These are phyloP conservation scores for Wickerhamiella occidentalis DNA, from an alignment of 805 yeast genomes.

Conservation along the genomic window DNA sequence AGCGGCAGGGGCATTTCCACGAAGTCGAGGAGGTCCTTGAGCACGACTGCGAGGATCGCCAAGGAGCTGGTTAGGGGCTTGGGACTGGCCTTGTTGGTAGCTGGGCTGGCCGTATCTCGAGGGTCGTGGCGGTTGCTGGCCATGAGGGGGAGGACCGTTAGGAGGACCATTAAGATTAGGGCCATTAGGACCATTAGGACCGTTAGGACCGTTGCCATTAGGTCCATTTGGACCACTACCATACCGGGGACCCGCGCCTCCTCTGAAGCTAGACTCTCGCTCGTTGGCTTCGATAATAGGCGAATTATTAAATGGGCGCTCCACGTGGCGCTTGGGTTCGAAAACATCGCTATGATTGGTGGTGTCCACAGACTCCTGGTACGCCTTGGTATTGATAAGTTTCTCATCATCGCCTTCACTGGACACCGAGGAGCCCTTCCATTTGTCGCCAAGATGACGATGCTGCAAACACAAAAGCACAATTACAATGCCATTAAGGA, in stretches of 20 bases:
- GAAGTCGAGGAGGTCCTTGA: background rate
- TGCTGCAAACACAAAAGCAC: slow-evolving; percentile 61
- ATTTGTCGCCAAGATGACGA: slow-evolving; percentile 40
- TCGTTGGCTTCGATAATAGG: background rate
- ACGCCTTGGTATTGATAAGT: slow-evolving; percentile 11
- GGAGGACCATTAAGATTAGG: background rate
- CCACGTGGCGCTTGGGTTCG: background rate
- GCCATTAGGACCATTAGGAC: background rate
- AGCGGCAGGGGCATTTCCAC: slow-evolving; percentile 8
- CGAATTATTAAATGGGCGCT: background rate
- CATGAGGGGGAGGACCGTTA: background rate
- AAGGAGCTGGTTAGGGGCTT: background rate
- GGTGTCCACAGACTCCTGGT: slow-evolving; percentile 3
- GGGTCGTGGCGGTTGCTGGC: background rate
- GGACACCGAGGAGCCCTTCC: slow-evolving; percentile 16
- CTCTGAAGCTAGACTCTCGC: background rate
- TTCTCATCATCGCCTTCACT: slow-evolving; percentile 19
- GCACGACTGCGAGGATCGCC: background rate
- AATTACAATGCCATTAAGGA: slow-evolving; percentile 49
- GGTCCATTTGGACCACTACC: background rate
- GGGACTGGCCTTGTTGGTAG: background rate
- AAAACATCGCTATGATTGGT: background rate
- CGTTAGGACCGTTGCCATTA: background rate
- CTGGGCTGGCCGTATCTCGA: background rate
- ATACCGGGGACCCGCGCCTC: background rate